These are phyloP conservation scores for Mycena capillaripes DNA, from an alignment of 768 basidiomycete species.

Conservation along the genomic window DNA sequence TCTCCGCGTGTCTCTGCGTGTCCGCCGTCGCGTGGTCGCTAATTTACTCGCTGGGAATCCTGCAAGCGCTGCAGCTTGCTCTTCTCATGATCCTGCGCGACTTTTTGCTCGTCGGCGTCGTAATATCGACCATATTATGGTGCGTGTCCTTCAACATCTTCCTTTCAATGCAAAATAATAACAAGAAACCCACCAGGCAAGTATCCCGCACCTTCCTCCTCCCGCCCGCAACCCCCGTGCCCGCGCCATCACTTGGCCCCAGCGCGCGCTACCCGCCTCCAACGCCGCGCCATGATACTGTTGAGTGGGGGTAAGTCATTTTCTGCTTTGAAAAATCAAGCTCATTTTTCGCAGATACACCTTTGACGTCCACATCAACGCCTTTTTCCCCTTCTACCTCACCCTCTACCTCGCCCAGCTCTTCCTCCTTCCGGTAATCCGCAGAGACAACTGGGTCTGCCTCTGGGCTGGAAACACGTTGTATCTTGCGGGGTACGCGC, in stretches of 20 bases:
- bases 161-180: background rate
- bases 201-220: slow-evolving; percentile 37
- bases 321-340: slow-evolving; percentile 78
- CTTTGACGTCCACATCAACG: slow-evolving; percentile 97
- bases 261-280: slow-evolving; percentile 76
- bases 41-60: slow-evolving; percentile 76
- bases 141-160: slow-evolving; percentile 47
- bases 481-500: slow-evolving; percentile 84
- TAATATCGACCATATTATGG: slow-evolving; percentile 85
- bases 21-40: slow-evolving; percentile 90
- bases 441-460: slow-evolving; percentile 93
- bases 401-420: slow-evolving; percentile 92
- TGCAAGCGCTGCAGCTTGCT: slow-evolving; percentile 73
- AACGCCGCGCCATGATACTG: slow-evolving; percentile 52
- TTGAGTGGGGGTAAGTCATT: slow-evolving; percentile 35
- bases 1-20: slow-evolving; percentile 83
- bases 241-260: slow-evolving; percentile 54
- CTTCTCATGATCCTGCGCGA: slow-evolving; percentile 91
- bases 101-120: slow-evolving; percentile 83
- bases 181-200: slow-evolving; percentile 23
- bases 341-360: slow-evolving; percentile 76
- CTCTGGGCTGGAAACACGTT: slow-evolving; percentile 93
- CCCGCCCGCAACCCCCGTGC: slow-evolving; percentile 29
- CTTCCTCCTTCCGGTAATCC: slow-evolving; percentile 85
- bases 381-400: slow-evolving; percentile 95